These are phyloP conservation scores for Alternaria sp. DNA, from an alignment of 2,329 filamentous ascomycete genomes.

Conservation along the genomic window DNA sequence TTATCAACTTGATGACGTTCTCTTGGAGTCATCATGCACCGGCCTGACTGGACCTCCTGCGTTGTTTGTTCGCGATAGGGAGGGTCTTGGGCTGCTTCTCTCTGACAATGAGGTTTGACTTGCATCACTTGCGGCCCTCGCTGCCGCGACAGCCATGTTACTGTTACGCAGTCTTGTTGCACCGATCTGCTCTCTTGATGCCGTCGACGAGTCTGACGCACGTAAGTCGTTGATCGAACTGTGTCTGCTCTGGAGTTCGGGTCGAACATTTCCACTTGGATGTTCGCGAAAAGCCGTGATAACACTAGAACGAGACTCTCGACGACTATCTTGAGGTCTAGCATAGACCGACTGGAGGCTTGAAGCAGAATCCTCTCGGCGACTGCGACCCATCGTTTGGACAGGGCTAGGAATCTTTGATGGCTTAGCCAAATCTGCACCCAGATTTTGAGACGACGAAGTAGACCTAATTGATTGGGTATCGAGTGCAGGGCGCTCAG, in stretches of 20 bases:
- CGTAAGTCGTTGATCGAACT: constrained; percentile 26
- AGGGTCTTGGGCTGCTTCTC: constrained; percentile 13
- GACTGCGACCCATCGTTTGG: constrained; percentile 45
- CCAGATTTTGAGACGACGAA: constrained; percentile 8
- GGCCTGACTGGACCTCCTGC: not conserved
- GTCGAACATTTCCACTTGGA: constrained; percentile 22
- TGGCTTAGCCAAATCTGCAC: constrained; percentile 24
- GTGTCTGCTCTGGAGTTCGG: constrained; percentile 25
- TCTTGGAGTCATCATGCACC: constrained; percentile 5
- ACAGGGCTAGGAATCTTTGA: constrained; percentile 57
- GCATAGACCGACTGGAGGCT: constrained; percentile 46
- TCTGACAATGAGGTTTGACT: constrained; percentile 8
- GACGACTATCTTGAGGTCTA: constrained; percentile 30
- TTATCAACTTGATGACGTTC: not conserved
- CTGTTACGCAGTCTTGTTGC: constrained; percentile 32
- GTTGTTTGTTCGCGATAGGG: constrained; percentile 7
- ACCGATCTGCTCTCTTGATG: constrained; percentile 26
- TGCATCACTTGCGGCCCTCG: constrained; percentile 21
- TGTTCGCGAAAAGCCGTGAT: constrained; percentile 38
- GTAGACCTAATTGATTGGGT: not conserved
- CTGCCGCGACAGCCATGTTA: constrained; percentile 31
- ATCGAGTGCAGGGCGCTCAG: not conserved
- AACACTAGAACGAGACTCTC: constrained; percentile 41
- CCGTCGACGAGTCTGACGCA: constrained; percentile 16
- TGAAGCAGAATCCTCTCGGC: constrained; percentile 50